These are phyloP conservation scores for Aspergillus novofumigatus DNA, from an alignment of 2,329 filamentous ascomycete genomes.

Conservation along the genomic window DNA sequence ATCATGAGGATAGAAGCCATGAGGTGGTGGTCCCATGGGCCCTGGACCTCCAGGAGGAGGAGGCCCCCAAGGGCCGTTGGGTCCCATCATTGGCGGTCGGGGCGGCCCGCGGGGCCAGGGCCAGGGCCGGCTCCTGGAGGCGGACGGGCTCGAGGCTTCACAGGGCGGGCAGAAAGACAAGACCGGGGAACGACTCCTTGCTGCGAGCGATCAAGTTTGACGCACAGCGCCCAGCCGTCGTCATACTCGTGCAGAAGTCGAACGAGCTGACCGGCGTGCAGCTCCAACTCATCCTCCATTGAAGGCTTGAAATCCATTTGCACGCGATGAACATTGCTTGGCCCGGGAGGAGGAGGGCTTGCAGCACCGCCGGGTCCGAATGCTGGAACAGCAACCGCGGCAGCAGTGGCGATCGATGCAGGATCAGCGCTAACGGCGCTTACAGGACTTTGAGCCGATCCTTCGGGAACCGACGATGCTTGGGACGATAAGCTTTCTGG, in stretches of 20 bases:
- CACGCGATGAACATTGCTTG: constrained; percentile 77
- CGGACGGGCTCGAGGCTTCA: constrained; percentile 69
- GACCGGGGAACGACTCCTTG: constrained; percentile 93
- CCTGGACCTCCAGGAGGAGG: constrained; percentile 18
- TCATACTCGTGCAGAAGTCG: constrained; percentile 93
- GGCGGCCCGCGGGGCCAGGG: constrained; percentile 31
- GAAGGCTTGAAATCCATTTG: constrained; percentile 92
- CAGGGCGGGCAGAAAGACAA: constrained; percentile 84
- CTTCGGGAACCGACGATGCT: constrained; percentile 17
- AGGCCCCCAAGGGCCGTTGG: constrained; percentile 23
- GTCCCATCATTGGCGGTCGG: constrained; percentile 23
- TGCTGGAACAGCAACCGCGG: constrained; percentile 9
- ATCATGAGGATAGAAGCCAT: constrained; percentile 33
- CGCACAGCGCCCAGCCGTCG: constrained; percentile 95
- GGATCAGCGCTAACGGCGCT: constrained; percentile 20
- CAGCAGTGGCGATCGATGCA: constrained; percentile 12
- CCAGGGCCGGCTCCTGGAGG: constrained; percentile 29
- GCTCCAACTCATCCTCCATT: constrained; percentile 83
- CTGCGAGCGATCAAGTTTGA: constrained; percentile 80
- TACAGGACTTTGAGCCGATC: constrained; percentile 21
- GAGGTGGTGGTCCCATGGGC: constrained; percentile 23
- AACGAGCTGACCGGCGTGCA: constrained; percentile 77
- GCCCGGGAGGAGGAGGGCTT: constrained; percentile 49
- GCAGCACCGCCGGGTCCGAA: constrained; percentile 22
- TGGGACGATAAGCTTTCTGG: constrained; percentile 20